Percentiles rank a stretch among this genome's conserved stretches.
These are phyloP conservation scores for Filosporella fistucella DNA, from an alignment of 495 filamentous ascomycete species.

Conservation along the genomic window DNA sequence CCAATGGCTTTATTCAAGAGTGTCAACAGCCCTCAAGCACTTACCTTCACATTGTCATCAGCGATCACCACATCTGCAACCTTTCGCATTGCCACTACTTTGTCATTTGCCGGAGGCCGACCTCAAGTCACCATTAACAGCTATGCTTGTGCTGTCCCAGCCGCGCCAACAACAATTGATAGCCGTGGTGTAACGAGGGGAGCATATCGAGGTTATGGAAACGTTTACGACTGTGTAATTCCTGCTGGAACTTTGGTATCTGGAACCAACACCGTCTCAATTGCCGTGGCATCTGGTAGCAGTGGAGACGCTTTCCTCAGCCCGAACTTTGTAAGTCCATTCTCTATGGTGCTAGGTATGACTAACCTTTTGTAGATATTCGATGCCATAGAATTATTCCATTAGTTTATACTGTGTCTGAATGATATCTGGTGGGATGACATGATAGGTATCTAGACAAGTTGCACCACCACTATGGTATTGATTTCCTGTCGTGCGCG, in stretches of 20 bases:
- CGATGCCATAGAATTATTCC: constrained; percentile 50
- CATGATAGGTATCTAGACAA: too few species aligned
- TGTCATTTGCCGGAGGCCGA: constrained; percentile 53
- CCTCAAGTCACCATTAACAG: constrained; percentile 47
- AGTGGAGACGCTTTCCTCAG: constrained; percentile 47
- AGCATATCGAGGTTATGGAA: constrained; percentile 56
- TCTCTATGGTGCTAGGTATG: too few species aligned
- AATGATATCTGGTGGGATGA: too few species aligned
- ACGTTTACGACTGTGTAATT: constrained; percentile 55
- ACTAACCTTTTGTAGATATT: constrained; percentile 39
- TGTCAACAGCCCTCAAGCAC: constrained; percentile 58
- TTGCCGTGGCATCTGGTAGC: constrained; percentile 54
- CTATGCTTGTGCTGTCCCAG: constrained; percentile 39
- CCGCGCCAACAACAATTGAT: constrained; percentile 58
- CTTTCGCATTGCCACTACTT: constrained; percentile 58
- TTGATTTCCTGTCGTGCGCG: too few species aligned
- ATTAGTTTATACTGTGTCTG: too few species aligned
- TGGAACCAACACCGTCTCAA: constrained; percentile 59
- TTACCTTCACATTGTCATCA: constrained; percentile 52
- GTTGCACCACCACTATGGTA: too few species aligned
- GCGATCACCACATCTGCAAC: constrained; percentile 46
- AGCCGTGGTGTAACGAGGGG: constrained; percentile 60
- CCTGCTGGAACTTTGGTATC: constrained; percentile 49
- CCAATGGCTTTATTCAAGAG: constrained; percentile 64
- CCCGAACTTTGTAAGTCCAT: constrained; percentile 56